Percentiles rank a stretch among this genome's conserved stretches.
Conservation (phyloP, 352 stramenopile genomes). For the Phytopythium aichiense region DNA sequence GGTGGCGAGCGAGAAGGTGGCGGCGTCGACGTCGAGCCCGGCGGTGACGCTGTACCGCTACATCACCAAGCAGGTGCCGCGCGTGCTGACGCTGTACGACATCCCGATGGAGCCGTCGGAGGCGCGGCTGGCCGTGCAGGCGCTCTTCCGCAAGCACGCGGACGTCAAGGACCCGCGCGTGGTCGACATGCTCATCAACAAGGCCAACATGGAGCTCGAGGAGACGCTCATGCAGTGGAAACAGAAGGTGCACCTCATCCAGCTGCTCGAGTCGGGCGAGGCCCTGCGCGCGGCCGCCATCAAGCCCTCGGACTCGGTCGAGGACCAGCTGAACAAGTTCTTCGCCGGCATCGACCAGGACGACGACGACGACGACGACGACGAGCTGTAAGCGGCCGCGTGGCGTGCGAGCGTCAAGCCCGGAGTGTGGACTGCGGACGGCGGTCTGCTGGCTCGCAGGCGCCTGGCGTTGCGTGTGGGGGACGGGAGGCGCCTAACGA, state of each 20-base stretch:
- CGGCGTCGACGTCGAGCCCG: constrained; percentile 47
- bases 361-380: constrained; percentile 66
- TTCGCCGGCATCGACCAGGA: constrained; percentile 69
- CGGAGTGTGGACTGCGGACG: constrained; percentile 16
- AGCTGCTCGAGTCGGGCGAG: constrained; percentile 63
- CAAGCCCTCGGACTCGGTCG: constrained; percentile 39
- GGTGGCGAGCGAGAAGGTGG: constrained; percentile 65
- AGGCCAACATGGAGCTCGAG: constrained; percentile 98
- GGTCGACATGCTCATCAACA: constrained; percentile 95
- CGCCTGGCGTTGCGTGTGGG: neutral
- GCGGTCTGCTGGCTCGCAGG: too few species aligned
- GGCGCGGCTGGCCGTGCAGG: constrained; percentile 87
- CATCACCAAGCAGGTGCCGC: constrained; percentile 91
- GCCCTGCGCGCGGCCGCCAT: constrained; percentile 39
- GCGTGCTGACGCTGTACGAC: constrained; percentile 97
- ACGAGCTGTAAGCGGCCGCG: constrained; percentile 23
- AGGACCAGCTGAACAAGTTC: constrained; percentile 78
- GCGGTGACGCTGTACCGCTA: constrained; percentile 87
- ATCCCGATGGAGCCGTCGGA: constrained; percentile 92
- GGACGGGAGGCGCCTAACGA: neutral
- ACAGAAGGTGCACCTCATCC: constrained; percentile 94
- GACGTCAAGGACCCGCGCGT: constrained; percentile 93
- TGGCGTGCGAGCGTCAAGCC: constrained; percentile 42
- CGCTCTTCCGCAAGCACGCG: constrained; percentile 93
- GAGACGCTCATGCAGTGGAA: constrained; percentile 98